Conservation (phyloP, 208 protist genomes). For the Porcisia hertigi region DNA sequence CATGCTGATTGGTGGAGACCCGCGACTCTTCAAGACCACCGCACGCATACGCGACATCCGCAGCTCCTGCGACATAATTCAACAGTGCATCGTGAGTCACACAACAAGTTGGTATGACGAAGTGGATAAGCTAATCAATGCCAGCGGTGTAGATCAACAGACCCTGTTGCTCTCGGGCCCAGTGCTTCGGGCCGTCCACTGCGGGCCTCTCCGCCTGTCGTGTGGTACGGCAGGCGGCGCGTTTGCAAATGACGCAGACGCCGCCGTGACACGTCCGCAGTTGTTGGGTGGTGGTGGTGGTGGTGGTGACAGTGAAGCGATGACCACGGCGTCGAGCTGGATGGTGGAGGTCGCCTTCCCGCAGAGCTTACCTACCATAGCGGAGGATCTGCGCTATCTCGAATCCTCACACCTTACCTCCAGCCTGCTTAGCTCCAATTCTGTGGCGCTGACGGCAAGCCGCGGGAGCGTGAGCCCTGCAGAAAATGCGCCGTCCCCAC, state of each 20-base stretch:
- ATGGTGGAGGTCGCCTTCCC: slow-evolving; percentile 60
- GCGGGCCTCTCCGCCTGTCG: slow-evolving; percentile 10
- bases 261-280: slow-evolving; percentile 2
- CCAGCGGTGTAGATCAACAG: slow-evolving; percentile 18
- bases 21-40: slow-evolving; percentile 35
- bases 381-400: slow-evolving; percentile 73
- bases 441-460: not conserved
- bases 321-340: slow-evolving; percentile 12
- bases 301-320: not conserved
- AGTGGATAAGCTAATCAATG: slow-evolving; percentile 34
- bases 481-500: slow-evolving; percentile 11
- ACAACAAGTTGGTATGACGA: slow-evolving; percentile 63
- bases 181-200: slow-evolving; percentile 46
- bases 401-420: slow-evolving; percentile 45
- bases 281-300: not conserved
- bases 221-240: slow-evolving; percentile 9
- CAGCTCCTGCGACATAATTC: slow-evolving; percentile 63
- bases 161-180: slow-evolving; percentile 45
- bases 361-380: slow-evolving; percentile 34
- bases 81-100: slow-evolving; percentile 47
- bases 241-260: slow-evolving; percentile 11
- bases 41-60: slow-evolving; percentile 56
- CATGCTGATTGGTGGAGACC: slow-evolving; percentile 52
- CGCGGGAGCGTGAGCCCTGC: slow-evolving; percentile 1
- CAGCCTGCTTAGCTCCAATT: slow-evolving; percentile 17